Percentiles rank a stretch among this genome's conserved stretches.
phyloP scores from a whole-genome alignment of 2,329 filamentous ascomycete species.

The Pyrenophora graminea region DNA sequence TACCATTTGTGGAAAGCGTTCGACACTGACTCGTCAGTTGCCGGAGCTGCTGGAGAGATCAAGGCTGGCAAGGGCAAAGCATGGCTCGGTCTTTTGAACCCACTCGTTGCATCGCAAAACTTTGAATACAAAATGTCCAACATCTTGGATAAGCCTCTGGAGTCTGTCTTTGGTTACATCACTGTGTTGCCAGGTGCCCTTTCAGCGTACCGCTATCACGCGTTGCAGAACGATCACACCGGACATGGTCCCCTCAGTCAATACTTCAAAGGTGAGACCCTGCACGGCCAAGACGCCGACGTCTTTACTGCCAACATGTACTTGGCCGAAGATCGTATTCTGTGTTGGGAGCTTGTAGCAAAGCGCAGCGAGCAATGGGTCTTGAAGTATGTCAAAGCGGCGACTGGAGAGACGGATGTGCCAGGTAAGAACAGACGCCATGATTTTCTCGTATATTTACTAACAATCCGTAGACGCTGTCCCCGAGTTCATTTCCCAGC shows the following conservation, averaged over 20 bases:
- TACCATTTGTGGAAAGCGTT: slow-evolving; percentile 99
- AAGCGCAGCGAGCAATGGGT: slow-evolving; percentile 96
- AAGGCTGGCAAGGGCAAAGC: slow-evolving; percentile 92
- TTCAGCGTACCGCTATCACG: slow-evolving; percentile 93
- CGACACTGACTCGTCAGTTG: slow-evolving; percentile 95
- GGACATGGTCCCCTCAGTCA: slow-evolving; percentile 94
- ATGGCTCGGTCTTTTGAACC: slow-evolving; percentile 84
- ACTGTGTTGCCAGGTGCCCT: slow-evolving; percentile 94
- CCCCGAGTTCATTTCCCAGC: slow-evolving; percentile 95
- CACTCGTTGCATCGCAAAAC: slow-evolving; percentile 93
- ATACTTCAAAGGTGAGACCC: slow-evolving; percentile 98
- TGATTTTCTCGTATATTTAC: neutral
- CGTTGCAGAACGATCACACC: slow-evolving; percentile 93
- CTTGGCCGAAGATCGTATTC: slow-evolving; percentile 83
- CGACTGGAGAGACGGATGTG: slow-evolving; percentile 96
- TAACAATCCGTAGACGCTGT: slow-evolving; percentile 67
- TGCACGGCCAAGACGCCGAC: slow-evolving; percentile 94
- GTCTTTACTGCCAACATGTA: slow-evolving; percentile 99
- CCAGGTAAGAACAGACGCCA: slow-evolving; percentile 67
- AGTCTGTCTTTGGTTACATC: slow-evolving; percentile 97
- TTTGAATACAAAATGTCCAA: slow-evolving; percentile 99
- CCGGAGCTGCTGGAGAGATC: slow-evolving; percentile 95
- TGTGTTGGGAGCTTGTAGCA: slow-evolving; percentile 94
- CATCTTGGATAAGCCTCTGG: slow-evolving; percentile 94
- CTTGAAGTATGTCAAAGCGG: slow-evolving; percentile 95